Evolutionary conservation across 768 basidiomycete genomes (phyloP), one percentile per base, ranked within the genome.

Genomic region (Cystoderma amianthinum): DNA sequence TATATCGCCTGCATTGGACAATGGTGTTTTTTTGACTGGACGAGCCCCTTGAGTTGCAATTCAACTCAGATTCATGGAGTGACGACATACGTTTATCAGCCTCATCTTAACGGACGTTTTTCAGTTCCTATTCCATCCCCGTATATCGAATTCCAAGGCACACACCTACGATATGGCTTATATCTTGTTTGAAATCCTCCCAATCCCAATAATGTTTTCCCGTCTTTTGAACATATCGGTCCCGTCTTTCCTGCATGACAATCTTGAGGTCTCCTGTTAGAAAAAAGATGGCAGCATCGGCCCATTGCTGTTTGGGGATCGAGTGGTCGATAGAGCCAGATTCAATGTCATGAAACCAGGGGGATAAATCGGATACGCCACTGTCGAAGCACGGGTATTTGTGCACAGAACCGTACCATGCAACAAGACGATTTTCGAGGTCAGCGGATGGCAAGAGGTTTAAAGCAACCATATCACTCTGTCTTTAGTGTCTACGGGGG

Each of bases 131-230:
- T n/a, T n/a, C n/a, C n/a, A n/a, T n/a, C n/a, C n/a, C n/a, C n/a
- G n/a, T n/a, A n/a, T n/a, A n/a, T n/a, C n/a, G n/a, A n/a, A n/a
- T n/a, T n/a, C n/a, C n/a, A n/a, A 28, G 7, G 34, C 6, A 36
- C 34, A 7, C 7, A 36, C 34, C 34, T 9, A 36, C 34, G 34
- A 36, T 19, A n/a, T 36, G 34, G 9, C 16, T 36, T 6, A 36
- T 36, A 19, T 36, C 34, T n/a, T 36, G 34, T 36, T 36, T 36
- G 34, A 36, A 36, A 17, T 36, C 34, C 16, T 36, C 34, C 34
- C 34, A 36, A n/a, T 36, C 34, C 34, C 34, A 36, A n/a, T 36
- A 16, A 9, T 7, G 12, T 9, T 19, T n/a, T 17, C 7, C n/a
- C 9, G 7, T 36, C 34, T 15, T 17, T 19, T 36, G 34, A 15